Evolutionary conservation across 2,329 filamentous ascomycete genomes (phyloP).

Genomic region (Cryphonectria radicalis): DNA sequence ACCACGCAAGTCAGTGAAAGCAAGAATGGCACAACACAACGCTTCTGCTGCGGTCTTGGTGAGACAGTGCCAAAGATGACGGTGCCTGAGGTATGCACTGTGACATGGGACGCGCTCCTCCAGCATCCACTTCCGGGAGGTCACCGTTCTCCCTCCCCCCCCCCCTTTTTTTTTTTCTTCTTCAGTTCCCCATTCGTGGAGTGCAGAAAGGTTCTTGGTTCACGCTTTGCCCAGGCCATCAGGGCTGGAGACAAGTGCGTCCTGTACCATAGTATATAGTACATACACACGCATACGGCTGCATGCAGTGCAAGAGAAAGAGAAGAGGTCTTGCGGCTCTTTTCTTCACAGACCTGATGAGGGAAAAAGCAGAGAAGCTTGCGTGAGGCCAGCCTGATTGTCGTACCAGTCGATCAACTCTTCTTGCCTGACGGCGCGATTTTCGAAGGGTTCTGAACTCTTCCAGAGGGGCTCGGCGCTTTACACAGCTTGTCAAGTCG

Average conservation of each 20-base stretch:
- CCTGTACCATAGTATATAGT: background rate
- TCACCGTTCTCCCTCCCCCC: slow-evolving; percentile 23
- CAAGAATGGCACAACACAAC: background rate
- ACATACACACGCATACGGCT: background rate
- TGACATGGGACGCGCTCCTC: slow-evolving; percentile 9
- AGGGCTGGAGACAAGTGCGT: slow-evolving; percentile 12
- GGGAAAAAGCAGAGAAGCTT: slow-evolving; percentile 11
- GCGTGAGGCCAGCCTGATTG: slow-evolving; percentile 7
- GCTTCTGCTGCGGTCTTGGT: background rate
- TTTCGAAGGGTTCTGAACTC: background rate
- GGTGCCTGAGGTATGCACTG: slow-evolving; percentile 18
- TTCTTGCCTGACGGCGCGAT: slow-evolving; percentile 8
- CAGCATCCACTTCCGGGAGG: slow-evolving; percentile 9
- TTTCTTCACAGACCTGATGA: background rate
- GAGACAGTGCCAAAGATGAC: background rate
- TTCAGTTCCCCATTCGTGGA: slow-evolving; percentile 20
- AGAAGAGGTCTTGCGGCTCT: background rate
- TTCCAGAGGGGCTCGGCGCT: slow-evolving; percentile 15
- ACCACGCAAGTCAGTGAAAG: slow-evolving; percentile 11
- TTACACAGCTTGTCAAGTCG: background rate
- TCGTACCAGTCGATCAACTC: background rate
- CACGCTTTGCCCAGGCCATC: slow-evolving; percentile 22
- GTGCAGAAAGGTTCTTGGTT: background rate
- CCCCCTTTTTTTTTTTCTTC: slow-evolving; percentile 24
- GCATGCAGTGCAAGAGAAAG: background rate